Base-by-base conservation (phyloP, 2,329 filamentous ascomycete genomes). In the Exutisphaerella laricina region DNA sequence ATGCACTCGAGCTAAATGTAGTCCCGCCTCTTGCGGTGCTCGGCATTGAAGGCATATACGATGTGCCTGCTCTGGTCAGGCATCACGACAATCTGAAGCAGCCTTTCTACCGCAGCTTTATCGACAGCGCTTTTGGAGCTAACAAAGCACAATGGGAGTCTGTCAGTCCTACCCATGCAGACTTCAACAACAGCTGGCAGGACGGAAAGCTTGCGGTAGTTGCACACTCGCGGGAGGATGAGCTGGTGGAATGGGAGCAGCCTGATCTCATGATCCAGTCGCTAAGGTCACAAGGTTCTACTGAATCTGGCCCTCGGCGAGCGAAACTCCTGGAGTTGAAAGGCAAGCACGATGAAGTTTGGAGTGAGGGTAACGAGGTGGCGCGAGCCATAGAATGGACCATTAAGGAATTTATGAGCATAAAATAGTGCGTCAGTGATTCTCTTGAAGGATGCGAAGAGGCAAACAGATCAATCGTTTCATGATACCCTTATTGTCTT, bases 1-100 rank as follows among this genome's bases (percentile, higher is more conserved):
- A 44, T 9, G 56, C 52, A 12, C 44, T 56, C 21, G 51, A 52
- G 28, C 34, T 54, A 21, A 57, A 58, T 17, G 54, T 60, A n/a
- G 45, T 54, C 7, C 53, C 53, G 4, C 79, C 79, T 0, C 56
- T 65, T 2, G 75, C 72, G 3, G 63, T 85, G n/a, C 58, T 85
- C 4, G 74, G 79, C 23, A 63, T 84, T 14, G 75, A 76, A 42
- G 83, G 84, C 1, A 77, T 88, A 16, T 86, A 85, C 61, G 77
- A 84, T 56, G 62, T 88, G 7, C 69, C 69, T 5, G 71, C 70
- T 0, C 62, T 86, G 14, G 60, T 74, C 1, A 34, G 46, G 6
- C 66, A 70, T 34, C 70, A 75, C 30, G 46, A 47, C 25, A 39
- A 50, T 29, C 41, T 41, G 51, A 3, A 66, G 71, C 61, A 67